These are phyloP conservation scores for Mrakia blollopis DNA, from an alignment of 768 basidiomycete genomes.

Conservation along the genomic window DNA sequence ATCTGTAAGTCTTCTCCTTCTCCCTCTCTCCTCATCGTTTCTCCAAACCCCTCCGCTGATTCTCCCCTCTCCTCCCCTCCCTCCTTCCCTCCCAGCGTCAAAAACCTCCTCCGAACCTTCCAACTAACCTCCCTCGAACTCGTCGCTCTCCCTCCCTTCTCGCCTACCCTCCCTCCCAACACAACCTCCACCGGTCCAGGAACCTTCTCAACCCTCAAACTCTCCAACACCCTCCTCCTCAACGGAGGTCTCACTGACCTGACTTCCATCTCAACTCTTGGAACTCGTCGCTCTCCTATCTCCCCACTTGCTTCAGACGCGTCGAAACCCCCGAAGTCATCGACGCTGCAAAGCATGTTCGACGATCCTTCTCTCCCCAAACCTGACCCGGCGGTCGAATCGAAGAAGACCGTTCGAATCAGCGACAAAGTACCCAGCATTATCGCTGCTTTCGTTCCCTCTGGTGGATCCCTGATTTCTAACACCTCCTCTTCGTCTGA, in stretches of 20 bases:
- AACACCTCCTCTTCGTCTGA: no score
- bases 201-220: not conserved
- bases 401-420: constrained; percentile 16
- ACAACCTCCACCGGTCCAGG: not conserved
- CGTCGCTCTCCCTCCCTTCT: constrained; percentile 21
- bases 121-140: constrained; percentile 19
- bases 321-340: not conserved
- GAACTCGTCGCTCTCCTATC: not conserved
- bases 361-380: not conserved
- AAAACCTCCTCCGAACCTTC: constrained; percentile 26
- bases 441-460: constrained; percentile 21
- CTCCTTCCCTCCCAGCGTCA: constrained; percentile 9
- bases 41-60: not conserved
- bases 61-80: not conserved
- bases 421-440: not conserved
- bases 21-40: not conserved
- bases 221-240: not conserved
- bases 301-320: not conserved
- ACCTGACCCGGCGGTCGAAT: not conserved
- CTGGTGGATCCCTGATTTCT: not conserved
- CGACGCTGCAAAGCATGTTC: not conserved
- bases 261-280: not conserved
- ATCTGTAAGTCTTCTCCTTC: not conserved
- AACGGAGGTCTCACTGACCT: not conserved
- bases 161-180: not conserved